Evolutionary conservation across 2,329 filamentous ascomycete species (phyloP).

Genomic region (Pestalotiopsis sp.): DNA sequence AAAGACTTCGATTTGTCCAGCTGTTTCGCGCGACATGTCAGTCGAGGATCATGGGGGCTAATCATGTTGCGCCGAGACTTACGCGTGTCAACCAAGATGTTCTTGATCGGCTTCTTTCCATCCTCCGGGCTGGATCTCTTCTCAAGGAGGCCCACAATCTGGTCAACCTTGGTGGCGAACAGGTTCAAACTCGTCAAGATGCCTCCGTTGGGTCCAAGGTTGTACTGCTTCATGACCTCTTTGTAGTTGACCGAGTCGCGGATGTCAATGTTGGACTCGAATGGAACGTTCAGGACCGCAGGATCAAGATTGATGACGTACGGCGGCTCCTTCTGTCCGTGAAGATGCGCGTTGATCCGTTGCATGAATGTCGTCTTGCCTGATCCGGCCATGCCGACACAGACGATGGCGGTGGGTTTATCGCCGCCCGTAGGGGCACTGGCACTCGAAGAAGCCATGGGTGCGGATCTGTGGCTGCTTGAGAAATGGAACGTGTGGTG

Average conservation of each 20-base stretch:
- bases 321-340: conserved; percentile 77
- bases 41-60: neutral
- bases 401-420: conserved; percentile 80
- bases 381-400: conserved; percentile 96
- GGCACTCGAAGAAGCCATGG: conserved; percentile 15
- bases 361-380: conserved; percentile 99
- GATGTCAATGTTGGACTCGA: conserved; percentile 98
- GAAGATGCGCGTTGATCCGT: conserved; percentile 91
- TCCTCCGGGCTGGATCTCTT: conserved; percentile 70
- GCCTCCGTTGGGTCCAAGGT: conserved; percentile 93
- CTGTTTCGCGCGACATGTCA: conserved; percentile 21
- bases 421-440: conserved; percentile 20
- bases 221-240: conserved; percentile 99
- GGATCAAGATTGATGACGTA: conserved; percentile 98
- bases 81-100: conserved; percentile 90
- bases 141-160: conserved; percentile 86
- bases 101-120: conserved; percentile 65
- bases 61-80: conserved; percentile 18
- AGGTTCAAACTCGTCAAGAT: conserved; percentile 95
- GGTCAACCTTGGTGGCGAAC: conserved; percentile 97
- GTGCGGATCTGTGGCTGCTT: neutral
- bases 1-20: conserved; percentile 97
- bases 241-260: conserved; percentile 99
- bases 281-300: conserved; percentile 89
- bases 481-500: neutral